Conservation (phyloP, 768 basidiomycete species). For the Cystoderma amianthinum region DNA sequence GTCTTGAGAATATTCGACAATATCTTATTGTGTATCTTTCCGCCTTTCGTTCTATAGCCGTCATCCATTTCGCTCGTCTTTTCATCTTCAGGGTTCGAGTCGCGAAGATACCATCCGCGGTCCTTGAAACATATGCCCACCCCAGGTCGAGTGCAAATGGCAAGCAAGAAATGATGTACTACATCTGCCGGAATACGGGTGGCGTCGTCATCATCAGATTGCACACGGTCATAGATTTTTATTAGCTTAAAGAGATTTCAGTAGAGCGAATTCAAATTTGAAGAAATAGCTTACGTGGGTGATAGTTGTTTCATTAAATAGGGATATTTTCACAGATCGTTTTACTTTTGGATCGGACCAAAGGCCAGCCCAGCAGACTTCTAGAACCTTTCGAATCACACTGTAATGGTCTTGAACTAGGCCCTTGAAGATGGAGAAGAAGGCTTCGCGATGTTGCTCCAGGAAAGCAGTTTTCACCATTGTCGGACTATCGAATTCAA, state of each 20-base stretch:
- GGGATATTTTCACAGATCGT: slow-evolving; percentile 59
- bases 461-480: slow-evolving; percentile 59
- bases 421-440: slow-evolving; percentile 70
- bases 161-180: slow-evolving; percentile 82
- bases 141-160: slow-evolving; percentile 76
- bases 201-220: slow-evolving; percentile 36
- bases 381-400: slow-evolving; percentile 58
- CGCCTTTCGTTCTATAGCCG: slow-evolving; percentile 18
- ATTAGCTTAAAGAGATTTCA: slow-evolving; percentile 38
- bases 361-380: slow-evolving; percentile 69
- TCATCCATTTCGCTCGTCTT: slow-evolving; percentile 26
- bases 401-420: slow-evolving; percentile 58
- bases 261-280: slow-evolving; percentile 1
- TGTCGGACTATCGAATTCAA: slow-evolving; percentile 38
- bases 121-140: slow-evolving; percentile 84
- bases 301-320: slow-evolving; percentile 65
- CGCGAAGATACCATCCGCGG: slow-evolving; percentile 85
- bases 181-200: slow-evolving; percentile 70
- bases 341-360: slow-evolving; percentile 72
- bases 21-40: slow-evolving; percentile 77
- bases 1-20: slow-evolving; percentile 66
- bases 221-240: slow-evolving; percentile 64
- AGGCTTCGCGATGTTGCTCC: slow-evolving; percentile 61
- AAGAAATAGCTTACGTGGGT: slow-evolving; percentile 40
- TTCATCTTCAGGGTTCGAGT: slow-evolving; percentile 36